Conservation (phyloP, 345 rosid species). For the Euphorbia pulcherrima region DNA sequence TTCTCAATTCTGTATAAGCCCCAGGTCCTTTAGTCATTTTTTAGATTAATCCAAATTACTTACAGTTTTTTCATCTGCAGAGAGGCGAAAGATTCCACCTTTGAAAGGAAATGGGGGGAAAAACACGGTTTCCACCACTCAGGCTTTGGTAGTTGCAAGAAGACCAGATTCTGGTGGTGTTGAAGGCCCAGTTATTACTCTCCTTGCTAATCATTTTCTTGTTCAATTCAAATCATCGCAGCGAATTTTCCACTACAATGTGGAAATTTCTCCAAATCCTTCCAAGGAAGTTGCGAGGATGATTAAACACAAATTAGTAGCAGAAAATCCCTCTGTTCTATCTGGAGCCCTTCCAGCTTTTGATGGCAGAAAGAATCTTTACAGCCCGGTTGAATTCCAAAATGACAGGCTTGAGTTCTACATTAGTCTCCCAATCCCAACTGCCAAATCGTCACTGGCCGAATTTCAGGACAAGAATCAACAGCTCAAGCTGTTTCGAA, state of each 20-base stretch:
- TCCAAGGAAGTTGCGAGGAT: constrained; percentile 76
- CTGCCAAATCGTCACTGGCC: constrained; percentile 31
- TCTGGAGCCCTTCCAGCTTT: constrained; percentile 69
- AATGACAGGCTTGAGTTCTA: constrained; percentile 81
- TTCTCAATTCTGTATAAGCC: constrained; percentile 1
- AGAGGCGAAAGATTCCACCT: constrained; percentile 29
- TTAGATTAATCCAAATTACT: constrained; percentile 28
- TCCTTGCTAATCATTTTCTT: constrained; percentile 88
- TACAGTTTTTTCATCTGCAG: constrained; percentile 20
- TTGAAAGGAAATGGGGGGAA: constrained; percentile 40
- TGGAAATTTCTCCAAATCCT: constrained; percentile 77
- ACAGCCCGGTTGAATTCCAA: constrained; percentile 79
- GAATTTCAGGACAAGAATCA: constrained; percentile 47
- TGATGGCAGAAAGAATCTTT: constrained; percentile 79
- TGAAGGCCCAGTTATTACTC: constrained; percentile 66
- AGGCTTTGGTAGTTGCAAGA: constrained; percentile 50
- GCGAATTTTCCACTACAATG: constrained; percentile 78
- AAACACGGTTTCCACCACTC: constrained; percentile 29
- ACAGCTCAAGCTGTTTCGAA: constrained; percentile 60
- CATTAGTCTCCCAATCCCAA: constrained; percentile 76
- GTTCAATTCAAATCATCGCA: constrained; percentile 67
- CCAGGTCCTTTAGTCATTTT: constrained; percentile 2
- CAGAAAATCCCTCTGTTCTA: constrained; percentile 46
- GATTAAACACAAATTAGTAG: constrained; percentile 75
- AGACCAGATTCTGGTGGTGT: constrained; percentile 88